These are phyloP conservation scores for Trichoderma asperelloides DNA, from an alignment of 495 filamentous ascomycete species.

Conservation along the genomic window DNA sequence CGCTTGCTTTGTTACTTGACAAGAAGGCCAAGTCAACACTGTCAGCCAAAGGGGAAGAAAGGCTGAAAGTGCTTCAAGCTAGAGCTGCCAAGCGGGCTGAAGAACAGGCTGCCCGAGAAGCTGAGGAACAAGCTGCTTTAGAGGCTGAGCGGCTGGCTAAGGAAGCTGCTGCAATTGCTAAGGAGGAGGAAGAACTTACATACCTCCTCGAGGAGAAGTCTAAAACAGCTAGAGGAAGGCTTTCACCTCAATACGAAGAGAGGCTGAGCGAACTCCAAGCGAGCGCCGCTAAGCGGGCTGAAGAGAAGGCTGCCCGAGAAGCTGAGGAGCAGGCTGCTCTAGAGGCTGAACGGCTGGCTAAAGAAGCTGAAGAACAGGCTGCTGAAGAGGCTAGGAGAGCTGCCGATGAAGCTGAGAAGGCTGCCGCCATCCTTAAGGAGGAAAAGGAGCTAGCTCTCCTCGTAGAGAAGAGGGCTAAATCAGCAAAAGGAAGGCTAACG, in stretches of 20 bases:
- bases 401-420: background rate
- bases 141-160: background rate
- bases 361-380: slow-evolving; percentile 4
- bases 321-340: slow-evolving; percentile 14
- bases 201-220: background rate
- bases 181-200: slow-evolving; percentile 16
- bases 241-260: background rate
- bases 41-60: background rate
- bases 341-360: slow-evolving; percentile 8
- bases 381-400: background rate
- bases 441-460: slow-evolving; percentile 14
- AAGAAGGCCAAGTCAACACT: background rate
- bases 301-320: slow-evolving; percentile 14
- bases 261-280: background rate
- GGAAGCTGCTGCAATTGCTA: slow-evolving; percentile 13
- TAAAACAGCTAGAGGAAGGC: background rate
- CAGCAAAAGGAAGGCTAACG: background rate
- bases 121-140: slow-evolving; percentile 10
- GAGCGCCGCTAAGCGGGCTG: background rate
- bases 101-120: slow-evolving; percentile 9
- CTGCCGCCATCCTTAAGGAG: slow-evolving; percentile 16
- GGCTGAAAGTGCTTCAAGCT: background rate
- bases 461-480: background rate
- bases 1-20: background rate
- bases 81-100: background rate